A percentile compares a stretch with the other conserved stretches of the same genome.
Conservation (phyloP, 1,139 yeast species). For the Scheffersomyces insectosa region DNA sequence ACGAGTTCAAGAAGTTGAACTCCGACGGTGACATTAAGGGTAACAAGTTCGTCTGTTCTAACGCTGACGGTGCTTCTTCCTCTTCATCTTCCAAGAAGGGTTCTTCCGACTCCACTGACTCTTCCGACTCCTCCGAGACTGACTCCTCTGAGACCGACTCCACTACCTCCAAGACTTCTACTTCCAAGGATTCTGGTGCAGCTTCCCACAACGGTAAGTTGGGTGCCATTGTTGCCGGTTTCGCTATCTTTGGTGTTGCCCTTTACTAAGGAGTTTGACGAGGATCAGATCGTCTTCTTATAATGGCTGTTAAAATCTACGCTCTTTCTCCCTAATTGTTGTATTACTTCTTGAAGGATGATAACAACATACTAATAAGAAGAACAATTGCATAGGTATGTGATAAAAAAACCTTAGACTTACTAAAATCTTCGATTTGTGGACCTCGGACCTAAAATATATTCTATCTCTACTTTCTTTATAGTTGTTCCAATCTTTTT, state of each 20-base stretch:
- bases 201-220: slow-evolving; percentile 38
- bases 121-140: slow-evolving; percentile 25
- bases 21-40: slow-evolving; percentile 82
- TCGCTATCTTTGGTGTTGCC: slow-evolving; percentile 65
- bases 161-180: slow-evolving; percentile 19
- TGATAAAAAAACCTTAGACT: neutral
- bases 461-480: neutral
- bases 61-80: slow-evolving; percentile 61
- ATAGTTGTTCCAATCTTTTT: neutral
- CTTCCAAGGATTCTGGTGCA: slow-evolving; percentile 29
- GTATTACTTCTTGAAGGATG: neutral
- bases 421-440: neutral
- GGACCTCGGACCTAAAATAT: neutral
- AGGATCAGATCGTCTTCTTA: neutral
- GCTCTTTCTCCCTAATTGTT: neutral
- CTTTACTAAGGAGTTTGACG: slow-evolving; percentile 46
- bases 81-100: slow-evolving; percentile 45
- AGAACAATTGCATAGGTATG: slow-evolving; percentile 1
- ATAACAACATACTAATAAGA: neutral
- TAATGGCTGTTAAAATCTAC: neutral
- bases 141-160: slow-evolving; percentile 26
- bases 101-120: slow-evolving; percentile 27
- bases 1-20: slow-evolving; percentile 66
- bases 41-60: slow-evolving; percentile 82
- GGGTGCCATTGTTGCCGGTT: slow-evolving; percentile 54